phyloP scores from a whole-genome alignment of 1,139 yeast genomes.

The Suhomyces wounanorum region DNA sequence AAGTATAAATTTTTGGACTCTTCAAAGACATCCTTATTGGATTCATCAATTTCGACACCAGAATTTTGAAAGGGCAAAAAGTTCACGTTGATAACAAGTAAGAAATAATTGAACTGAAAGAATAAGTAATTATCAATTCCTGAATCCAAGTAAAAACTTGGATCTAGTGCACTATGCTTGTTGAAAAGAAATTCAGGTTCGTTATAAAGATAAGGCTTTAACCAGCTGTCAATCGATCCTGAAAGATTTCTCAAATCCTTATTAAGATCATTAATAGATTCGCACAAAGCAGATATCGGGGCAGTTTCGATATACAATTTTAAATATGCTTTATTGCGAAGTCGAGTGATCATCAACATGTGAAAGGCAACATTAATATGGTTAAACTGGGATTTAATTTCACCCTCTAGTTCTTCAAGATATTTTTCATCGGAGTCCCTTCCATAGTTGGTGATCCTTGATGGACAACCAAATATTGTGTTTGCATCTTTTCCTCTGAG shows the following conservation, averaged over 20 bases:
- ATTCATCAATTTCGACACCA: slow-evolving; percentile 17
- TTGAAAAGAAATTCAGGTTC: slow-evolving; percentile 8
- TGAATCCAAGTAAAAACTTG: background rate
- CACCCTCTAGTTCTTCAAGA: background rate
- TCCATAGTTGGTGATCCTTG: slow-evolving; percentile 1
- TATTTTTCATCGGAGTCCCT: background rate
- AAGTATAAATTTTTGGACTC: slow-evolving; percentile 28
- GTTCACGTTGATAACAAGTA: slow-evolving; percentile 40
- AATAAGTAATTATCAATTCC: slow-evolving; percentile 22
- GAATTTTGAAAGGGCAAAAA: slow-evolving; percentile 24
- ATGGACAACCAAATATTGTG: slow-evolving; percentile 7
- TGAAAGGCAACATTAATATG: slow-evolving; percentile 13
- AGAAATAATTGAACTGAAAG: slow-evolving; percentile 32
- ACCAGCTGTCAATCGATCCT: background rate
- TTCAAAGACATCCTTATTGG: slow-evolving; percentile 18
- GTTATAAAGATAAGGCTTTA: slow-evolving; percentile 7
- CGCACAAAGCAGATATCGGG: background rate
- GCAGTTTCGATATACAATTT: slow-evolving; percentile 6
- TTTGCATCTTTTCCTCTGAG: slow-evolving; percentile 17
- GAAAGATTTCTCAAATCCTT: slow-evolving; percentile 4
- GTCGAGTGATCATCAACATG: slow-evolving; percentile 1
- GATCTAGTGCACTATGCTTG: background rate
- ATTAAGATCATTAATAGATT: slow-evolving; percentile 1
- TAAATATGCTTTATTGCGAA: slow-evolving; percentile 5
- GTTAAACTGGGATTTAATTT: background rate